A percentile compares a stretch with the other conserved stretches of the same genome.
Conservation (phyloP, 1,284 basidiomycete species). For the Ganoderma boninense region DNA sequence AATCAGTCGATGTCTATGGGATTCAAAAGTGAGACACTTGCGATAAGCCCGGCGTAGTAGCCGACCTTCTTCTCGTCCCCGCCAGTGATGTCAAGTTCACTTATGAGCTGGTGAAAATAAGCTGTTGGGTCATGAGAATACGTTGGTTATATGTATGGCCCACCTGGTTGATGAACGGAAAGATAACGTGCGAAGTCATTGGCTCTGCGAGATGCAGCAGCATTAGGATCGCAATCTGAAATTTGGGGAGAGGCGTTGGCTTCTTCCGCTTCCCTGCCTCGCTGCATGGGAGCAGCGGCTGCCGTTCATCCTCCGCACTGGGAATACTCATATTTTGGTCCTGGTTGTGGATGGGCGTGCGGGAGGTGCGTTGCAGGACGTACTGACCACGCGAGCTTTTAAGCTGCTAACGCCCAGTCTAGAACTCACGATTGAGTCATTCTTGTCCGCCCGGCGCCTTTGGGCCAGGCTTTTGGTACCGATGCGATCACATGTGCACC, state of each 20-base stretch:
- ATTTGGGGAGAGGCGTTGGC: conserved; percentile 59
- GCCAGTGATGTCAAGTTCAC: conserved; percentile 54
- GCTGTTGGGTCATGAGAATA: neutral
- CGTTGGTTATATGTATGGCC: conserved; percentile 16
- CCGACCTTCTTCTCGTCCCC: conserved; percentile 66
- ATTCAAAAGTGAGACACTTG: conserved; percentile 27
- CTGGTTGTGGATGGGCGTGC: neutral
- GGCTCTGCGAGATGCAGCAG: conserved; percentile 60
- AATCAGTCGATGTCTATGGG: neutral
- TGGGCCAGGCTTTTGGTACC: neutral
- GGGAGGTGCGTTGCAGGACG: neutral
- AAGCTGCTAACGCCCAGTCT: neutral
- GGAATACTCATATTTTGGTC: neutral
- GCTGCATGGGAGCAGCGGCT: neutral
- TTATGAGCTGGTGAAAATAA: conserved; percentile 52
- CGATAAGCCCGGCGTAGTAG: conserved; percentile 72
- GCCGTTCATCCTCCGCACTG: neutral
- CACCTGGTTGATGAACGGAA: conserved; percentile 70
- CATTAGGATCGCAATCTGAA: conserved; percentile 60
- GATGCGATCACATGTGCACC: neutral
- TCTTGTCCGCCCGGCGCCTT: neutral
- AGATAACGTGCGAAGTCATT: conserved; percentile 59
- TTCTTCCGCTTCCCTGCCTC: conserved; percentile 7
- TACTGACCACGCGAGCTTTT: neutral
- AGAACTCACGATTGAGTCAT: neutral